A percentile compares a stretch with the other conserved stretches of the same genome.
phyloP scores from a whole-genome alignment of 2,329 filamentous ascomycete species.

The Fusarium globosum region DNA sequence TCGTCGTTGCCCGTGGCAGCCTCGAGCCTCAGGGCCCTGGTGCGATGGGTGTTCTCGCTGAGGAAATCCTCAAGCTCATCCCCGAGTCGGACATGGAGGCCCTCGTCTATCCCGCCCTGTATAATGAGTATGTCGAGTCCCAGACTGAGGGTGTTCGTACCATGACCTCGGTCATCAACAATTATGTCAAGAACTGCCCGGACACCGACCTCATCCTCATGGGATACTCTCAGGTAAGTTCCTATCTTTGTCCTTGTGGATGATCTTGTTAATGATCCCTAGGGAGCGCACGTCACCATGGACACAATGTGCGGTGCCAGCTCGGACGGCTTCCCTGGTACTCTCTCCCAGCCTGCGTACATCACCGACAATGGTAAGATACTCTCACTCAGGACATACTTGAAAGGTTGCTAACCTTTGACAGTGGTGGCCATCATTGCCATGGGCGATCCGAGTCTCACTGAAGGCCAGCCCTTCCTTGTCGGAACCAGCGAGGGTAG shows the following conservation, averaged over 20 bases:
- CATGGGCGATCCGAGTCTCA: constrained; percentile 31
- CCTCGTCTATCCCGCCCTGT: constrained; percentile 35
- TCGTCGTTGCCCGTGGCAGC: constrained; percentile 38
- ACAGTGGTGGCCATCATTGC: constrained; percentile 14
- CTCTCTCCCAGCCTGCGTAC: not conserved
- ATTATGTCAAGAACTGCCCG: constrained; percentile 30
- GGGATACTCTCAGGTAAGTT: constrained; percentile 31
- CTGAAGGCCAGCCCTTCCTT: constrained; percentile 18
- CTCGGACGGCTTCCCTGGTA: constrained; percentile 7
- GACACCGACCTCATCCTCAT: constrained; percentile 32
- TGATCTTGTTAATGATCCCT: not conserved
- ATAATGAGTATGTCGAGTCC: constrained; percentile 30
- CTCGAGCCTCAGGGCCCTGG: constrained; percentile 34
- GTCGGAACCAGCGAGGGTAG: constrained; percentile 25
- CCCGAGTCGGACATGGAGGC: constrained; percentile 35
- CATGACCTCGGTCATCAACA: constrained; percentile 14
- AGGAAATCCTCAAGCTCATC: constrained; percentile 4
- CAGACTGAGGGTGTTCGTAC: constrained; percentile 28
- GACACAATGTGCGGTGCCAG: constrained; percentile 31
- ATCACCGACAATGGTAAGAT: constrained; percentile 14
- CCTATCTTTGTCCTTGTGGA: too few species aligned
- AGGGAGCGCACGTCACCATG: constrained; percentile 28
- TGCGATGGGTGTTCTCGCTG: constrained; percentile 26
- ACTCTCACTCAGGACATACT: accelerated
- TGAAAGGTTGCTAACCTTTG: not conserved